A percentile compares a stretch with the other conserved stretches of the same genome.
Evolutionary conservation across 1,284 basidiomycete species (phyloP).

Genomic region (Mrakiaceae sp.): DNA sequence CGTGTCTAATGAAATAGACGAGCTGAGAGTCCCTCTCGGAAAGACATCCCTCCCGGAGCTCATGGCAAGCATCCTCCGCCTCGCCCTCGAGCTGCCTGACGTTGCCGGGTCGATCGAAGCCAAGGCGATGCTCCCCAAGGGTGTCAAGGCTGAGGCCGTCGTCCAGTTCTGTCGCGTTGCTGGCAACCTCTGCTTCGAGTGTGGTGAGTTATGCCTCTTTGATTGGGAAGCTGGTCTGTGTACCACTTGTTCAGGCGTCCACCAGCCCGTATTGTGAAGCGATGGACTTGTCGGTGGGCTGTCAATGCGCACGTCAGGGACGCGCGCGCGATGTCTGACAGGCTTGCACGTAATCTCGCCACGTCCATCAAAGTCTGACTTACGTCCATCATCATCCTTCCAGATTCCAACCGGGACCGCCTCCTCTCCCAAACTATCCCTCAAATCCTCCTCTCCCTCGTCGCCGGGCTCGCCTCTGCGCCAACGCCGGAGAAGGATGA

Average conservation of each 20-base stretch:
- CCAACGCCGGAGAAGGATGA: background rate
- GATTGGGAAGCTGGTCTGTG: too few relatives aligned
- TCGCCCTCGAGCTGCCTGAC: slow-evolving; percentile 7
- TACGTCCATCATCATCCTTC: background rate
- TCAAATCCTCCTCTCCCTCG: slow-evolving; percentile 1
- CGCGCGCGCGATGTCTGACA: background rate
- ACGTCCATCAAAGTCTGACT: background rate
- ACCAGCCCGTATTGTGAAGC: too few relatives aligned
- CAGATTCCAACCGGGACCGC: slow-evolving; percentile 5
- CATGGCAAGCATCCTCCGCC: slow-evolving; percentile 8
- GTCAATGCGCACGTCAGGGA: too few relatives aligned
- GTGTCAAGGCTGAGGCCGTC: slow-evolving; percentile 3
- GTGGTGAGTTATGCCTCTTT: slow-evolving; percentile 5
- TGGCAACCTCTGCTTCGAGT: slow-evolving; percentile 15
- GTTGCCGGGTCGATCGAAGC: background rate
- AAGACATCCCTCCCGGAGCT: slow-evolving; percentile 1
- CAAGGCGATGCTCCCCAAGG: background rate
- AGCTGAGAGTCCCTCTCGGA: slow-evolving; percentile 11
- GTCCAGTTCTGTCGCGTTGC: slow-evolving; percentile 11
- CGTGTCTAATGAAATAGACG: background rate
- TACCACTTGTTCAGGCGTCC: too few relatives aligned
- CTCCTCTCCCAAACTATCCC: slow-evolving; percentile 7
- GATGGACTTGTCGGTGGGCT: too few relatives aligned
- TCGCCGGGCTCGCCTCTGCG: background rate
- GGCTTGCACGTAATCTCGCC: background rate